Percentiles rank a stretch among this genome's conserved stretches.
Evolutionary conservation across 805 yeast species (phyloP).

Genomic region (Diddensiella caesifluorescens): DNA sequence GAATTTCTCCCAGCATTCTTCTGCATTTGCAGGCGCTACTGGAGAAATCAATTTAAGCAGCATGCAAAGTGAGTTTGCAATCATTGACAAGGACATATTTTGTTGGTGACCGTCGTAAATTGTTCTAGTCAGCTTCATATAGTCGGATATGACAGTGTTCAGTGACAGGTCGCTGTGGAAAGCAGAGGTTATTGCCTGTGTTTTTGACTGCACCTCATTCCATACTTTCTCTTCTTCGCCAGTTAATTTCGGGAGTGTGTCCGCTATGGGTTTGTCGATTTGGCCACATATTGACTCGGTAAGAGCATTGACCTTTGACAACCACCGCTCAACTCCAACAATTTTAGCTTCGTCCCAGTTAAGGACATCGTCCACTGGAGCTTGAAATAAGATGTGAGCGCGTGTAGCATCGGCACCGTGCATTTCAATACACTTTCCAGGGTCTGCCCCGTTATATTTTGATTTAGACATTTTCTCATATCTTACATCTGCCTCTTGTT

Average conservation of each 20-base stretch:
- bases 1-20: slow-evolving; percentile 69
- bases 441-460: slow-evolving; percentile 91
- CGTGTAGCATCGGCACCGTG: slow-evolving; percentile 94
- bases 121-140: slow-evolving; percentile 72
- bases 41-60: slow-evolving; percentile 68
- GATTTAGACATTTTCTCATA: slow-evolving; percentile 97
- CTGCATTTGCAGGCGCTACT: slow-evolving; percentile 73
- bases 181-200: slow-evolving; percentile 52
- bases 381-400: slow-evolving; percentile 89
- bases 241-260: slow-evolving; percentile 20
- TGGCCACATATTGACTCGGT: slow-evolving; percentile 6
- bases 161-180: slow-evolving; percentile 55
- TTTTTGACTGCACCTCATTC: slow-evolving; percentile 48
- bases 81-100: slow-evolving; percentile 37
- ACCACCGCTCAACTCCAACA: slow-evolving; percentile 84
- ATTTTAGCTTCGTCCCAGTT: slow-evolving; percentile 90
- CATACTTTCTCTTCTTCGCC: slow-evolving; percentile 50
- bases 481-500: slow-evolving; percentile 47
- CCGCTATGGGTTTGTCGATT: background rate
- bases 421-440: slow-evolving; percentile 60
- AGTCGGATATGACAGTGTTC: slow-evolving; percentile 84
- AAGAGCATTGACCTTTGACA: slow-evolving; percentile 47
- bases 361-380: slow-evolving; percentile 75
- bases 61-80: slow-evolving; percentile 45
- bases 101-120: slow-evolving; percentile 38